Evolutionary conservation across 306 rosid genomes (phyloP), one percentile per base, ranked within the genome.

Genomic region (Trifolium pratense): DNA sequence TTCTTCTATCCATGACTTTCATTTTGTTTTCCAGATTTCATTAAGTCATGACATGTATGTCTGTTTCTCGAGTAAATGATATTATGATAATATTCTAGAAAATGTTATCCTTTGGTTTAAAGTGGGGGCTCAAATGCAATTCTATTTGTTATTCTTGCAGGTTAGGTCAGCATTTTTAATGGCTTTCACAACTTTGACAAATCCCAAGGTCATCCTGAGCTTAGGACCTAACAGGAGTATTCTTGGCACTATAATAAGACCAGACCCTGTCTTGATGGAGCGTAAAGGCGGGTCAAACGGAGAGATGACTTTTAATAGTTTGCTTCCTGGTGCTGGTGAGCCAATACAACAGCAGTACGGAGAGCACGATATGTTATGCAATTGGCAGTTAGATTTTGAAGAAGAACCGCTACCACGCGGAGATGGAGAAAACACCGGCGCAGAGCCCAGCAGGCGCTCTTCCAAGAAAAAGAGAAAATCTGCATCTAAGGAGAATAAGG

Each of bases 281-380:
- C 95, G 99, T 36, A 94, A 88, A 76, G 97, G 97, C 15, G 96
- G 96, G 16, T 84, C 67, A 20, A 76, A 83, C 4, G 95, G 99
- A 17, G 87, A 84, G 42, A 86, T 88, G 63, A 87, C 91, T 60
- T 88, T 89, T 62, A 62, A 77, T 75, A 90, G 84, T 80, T 77
- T 94, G 88, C 99, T 94, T 80, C 99, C 97, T 3, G 97, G 99
- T 73, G 99, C 96, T 17, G 93, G 97, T 12, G 87, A 91, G 77
- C 91, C 90, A 75, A 43, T 91, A 66, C 82, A 79, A 40, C 76
- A 51, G 6, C 83, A 76, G 17, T 65, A 55, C 37, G 86, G 83
- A 73, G 84, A 74, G 26, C 74, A 69, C 16, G 95, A 82, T 73
- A 85, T 91, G 37, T 57, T 87, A 48, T 83, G 90, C 81, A 94